These are phyloP conservation scores for Retiboletus flavoniger DNA, from an alignment of 1,284 basidiomycete genomes.

Conservation along the genomic window DNA sequence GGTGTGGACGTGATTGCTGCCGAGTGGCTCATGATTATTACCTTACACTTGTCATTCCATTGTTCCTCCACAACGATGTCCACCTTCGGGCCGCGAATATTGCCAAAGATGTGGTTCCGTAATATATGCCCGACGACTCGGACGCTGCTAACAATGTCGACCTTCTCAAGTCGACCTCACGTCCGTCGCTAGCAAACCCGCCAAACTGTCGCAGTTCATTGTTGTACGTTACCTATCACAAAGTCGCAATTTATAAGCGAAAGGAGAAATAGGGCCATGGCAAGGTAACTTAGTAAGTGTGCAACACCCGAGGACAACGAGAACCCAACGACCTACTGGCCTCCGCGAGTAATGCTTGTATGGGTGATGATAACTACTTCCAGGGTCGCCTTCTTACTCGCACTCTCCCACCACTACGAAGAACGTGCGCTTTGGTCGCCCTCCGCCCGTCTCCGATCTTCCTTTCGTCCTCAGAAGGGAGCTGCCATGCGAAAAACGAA, in stretches of 20 bases:
- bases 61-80: slow-evolving; percentile 14
- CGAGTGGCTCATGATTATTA: slow-evolving; percentile 25
- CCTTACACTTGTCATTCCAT: slow-evolving; percentile 5
- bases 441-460: slow-evolving; percentile 25
- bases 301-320: neutral
- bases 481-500: slow-evolving; percentile 43
- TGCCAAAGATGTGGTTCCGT: neutral
- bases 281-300: neutral
- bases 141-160: too few relatives aligned
- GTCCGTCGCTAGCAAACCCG: neutral
- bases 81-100: slow-evolving; percentile 8
- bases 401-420: slow-evolving; percentile 39
- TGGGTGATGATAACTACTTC: slow-evolving; percentile 16
- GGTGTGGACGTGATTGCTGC: slow-evolving; percentile 13
- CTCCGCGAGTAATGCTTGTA: neutral
- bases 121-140: neutral
- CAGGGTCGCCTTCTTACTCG: slow-evolving; percentile 43
- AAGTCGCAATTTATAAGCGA: neutral
- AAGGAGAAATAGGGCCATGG: neutral
- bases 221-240: neutral
- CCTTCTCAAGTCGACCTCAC: neutral
- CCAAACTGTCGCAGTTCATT: neutral
- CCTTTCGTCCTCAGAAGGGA: slow-evolving; percentile 10
- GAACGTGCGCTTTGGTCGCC: slow-evolving; percentile 39
- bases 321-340: neutral